phyloP scores from a whole-genome alignment of 2,329 filamentous ascomycete species.

The Aspergillus udagawae region DNA sequence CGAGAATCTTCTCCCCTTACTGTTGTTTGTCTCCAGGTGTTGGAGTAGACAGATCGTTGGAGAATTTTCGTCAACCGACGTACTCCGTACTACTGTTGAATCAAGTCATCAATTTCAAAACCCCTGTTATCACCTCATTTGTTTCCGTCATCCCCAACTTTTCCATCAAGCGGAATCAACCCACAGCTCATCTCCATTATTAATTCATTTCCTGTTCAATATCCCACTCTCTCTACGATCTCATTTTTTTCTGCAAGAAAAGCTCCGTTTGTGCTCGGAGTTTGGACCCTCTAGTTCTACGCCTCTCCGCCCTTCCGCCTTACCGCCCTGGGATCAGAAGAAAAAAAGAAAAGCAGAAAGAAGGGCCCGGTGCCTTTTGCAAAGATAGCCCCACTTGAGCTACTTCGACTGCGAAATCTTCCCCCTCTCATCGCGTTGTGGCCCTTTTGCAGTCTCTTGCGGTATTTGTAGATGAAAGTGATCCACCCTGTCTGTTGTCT shows the following conservation, averaged over 20 bases:
- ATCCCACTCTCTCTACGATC: constrained; percentile 1
- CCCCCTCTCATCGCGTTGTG: constrained; percentile 11
- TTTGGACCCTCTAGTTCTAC: constrained; percentile 1
- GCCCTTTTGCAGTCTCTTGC: constrained; percentile 6
- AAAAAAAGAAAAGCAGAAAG: not conserved
- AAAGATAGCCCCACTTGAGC: constrained; percentile 37
- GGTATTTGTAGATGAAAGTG: constrained; percentile 38
- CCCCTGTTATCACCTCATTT: not conserved
- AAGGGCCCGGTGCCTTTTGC: constrained; percentile 23
- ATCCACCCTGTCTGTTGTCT: constrained; percentile 34
- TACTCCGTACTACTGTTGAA: not conserved
- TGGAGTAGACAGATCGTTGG: not conserved
- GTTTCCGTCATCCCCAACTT: constrained; percentile 1
- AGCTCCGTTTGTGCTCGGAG: not conserved
- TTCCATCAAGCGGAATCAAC: not conserved
- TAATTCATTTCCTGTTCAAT: not conserved
- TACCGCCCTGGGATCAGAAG: constrained; percentile 11
- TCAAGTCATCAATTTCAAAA: not conserved
- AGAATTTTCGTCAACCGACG: not conserved
- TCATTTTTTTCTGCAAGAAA: not conserved
- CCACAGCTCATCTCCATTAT: not conserved
- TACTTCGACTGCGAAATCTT: constrained; percentile 31
- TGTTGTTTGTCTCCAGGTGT: not conserved
- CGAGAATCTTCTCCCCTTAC: not conserved
- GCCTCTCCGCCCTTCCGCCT: constrained; percentile 8